Conservation (phyloP, 345 rosid genomes). For the Xanthoceras sorbifolium region DNA sequence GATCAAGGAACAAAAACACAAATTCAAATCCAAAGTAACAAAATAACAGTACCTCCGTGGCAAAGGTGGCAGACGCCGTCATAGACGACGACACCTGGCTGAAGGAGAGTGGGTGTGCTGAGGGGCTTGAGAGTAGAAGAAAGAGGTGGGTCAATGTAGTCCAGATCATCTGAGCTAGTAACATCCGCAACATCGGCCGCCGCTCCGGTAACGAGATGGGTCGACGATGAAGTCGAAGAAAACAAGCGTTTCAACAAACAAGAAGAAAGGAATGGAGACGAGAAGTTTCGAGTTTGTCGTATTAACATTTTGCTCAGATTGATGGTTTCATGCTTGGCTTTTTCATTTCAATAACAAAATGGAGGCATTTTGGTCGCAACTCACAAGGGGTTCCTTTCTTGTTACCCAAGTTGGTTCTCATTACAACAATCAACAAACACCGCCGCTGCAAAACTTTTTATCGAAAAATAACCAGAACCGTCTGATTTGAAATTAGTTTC, state of each 20-base stretch:
- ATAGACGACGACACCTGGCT: constrained; percentile 90
- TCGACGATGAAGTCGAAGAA: constrained; percentile 23
- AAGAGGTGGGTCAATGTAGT: constrained; percentile 30
- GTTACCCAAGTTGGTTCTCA: constrained; percentile 20
- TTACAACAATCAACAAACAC: too few relatives aligned
- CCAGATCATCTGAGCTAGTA: constrained; percentile 34
- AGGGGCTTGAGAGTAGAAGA: constrained; percentile 38
- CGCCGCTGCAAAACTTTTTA: neutral
- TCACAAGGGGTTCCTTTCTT: constrained; percentile 14
- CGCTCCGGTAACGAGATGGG: constrained; percentile 31
- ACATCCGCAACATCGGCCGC: constrained; percentile 41
- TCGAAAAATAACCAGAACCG: neutral
- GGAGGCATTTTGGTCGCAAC: neutral
- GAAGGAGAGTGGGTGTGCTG: constrained; percentile 53
- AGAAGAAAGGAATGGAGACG: constrained; percentile 14
- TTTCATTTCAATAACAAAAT: too few relatives aligned
- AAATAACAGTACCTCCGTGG: constrained; percentile 61
- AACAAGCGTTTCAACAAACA: neutral
- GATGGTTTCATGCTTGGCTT: neutral
- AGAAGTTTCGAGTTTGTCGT: neutral
- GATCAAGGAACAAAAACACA: neutral
- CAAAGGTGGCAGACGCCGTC: constrained; percentile 98
- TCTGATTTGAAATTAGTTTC: neutral
- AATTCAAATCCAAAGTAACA: neutral
- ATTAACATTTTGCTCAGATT: constrained; percentile 14